phyloP scores from a whole-genome alignment of 1,284 basidiomycete species.

The Neolentinus lepideus region DNA sequence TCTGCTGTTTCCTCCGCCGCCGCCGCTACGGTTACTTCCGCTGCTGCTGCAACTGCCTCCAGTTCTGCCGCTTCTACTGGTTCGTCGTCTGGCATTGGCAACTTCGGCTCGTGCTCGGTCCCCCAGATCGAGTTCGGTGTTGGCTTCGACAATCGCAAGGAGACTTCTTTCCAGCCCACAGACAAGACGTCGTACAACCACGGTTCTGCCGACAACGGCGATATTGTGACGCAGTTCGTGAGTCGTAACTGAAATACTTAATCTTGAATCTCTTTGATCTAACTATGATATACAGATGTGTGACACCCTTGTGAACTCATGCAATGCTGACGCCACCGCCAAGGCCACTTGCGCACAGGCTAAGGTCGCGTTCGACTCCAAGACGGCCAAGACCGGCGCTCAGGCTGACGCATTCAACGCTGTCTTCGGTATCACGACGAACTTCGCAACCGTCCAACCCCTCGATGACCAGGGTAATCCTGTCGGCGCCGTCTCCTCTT shows the following conservation, averaged over 20 bases:
- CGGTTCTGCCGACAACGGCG: conserved; percentile 44
- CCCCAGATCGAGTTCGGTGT: conserved; percentile 45
- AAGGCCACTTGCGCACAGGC: conserved; percentile 40
- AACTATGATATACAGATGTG: conserved; percentile 29
- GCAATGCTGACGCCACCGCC: conserved; percentile 46
- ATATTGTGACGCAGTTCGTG: conserved; percentile 42
- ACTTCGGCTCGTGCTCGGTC: conserved; percentile 41
- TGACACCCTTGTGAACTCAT: conserved; percentile 42
- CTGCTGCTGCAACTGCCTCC: not conserved
- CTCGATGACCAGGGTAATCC: conserved; percentile 21
- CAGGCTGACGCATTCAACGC: conserved; percentile 42
- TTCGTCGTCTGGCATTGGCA: conserved; percentile 14
- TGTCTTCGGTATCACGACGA: conserved; percentile 22
- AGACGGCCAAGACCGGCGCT: conserved; percentile 36
- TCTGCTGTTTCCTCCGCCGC: not conserved
- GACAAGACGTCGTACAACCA: conserved; percentile 41
- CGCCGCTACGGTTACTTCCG: not conserved
- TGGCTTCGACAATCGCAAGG: conserved; percentile 44
- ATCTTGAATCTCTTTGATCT: too few relatives aligned
- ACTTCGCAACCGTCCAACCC: conserved; percentile 19
- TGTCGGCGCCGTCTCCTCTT: not conserved
- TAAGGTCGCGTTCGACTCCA: conserved; percentile 32
- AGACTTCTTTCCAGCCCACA: conserved; percentile 46
- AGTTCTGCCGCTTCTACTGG: conserved; percentile 1
- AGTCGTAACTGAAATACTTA: too few relatives aligned